A percentile compares a stretch with the other conserved stretches of the same genome.
These are phyloP conservation scores for Saitozyma podzolica DNA, from an alignment of 768 basidiomycete genomes.

Conservation along the genomic window DNA sequence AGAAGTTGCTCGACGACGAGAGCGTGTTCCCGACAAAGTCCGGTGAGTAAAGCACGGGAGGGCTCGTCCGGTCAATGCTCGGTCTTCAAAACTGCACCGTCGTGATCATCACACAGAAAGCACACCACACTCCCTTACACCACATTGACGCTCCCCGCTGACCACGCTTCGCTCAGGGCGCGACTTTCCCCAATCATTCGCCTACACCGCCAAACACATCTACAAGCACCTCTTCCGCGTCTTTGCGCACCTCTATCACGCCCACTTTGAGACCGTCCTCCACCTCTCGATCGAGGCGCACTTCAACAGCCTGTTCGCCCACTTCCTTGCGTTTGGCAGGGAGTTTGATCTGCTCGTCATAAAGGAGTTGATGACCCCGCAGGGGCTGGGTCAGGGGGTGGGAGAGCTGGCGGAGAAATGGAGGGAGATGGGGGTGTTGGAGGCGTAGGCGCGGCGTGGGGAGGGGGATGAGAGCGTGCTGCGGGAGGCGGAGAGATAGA, in stretches of 20 bases:
- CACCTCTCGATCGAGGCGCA: slow-evolving; percentile 86
- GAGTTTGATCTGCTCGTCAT: slow-evolving; percentile 89
- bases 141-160: too few relatives aligned
- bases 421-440: slow-evolving; percentile 86
- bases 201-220: slow-evolving; percentile 82
- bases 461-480: too few relatives aligned
- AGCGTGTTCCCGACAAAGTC: slow-evolving; percentile 91
- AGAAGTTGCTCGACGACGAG: slow-evolving; percentile 91
- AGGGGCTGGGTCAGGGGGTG: slow-evolving; percentile 58
- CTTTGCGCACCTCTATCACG: slow-evolving; percentile 95
- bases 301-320: slow-evolving; percentile 96
- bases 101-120: too few relatives aligned
- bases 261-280: slow-evolving; percentile 80
- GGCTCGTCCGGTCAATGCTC: too few relatives aligned
- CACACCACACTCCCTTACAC: too few relatives aligned
- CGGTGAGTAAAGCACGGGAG: slow-evolving; percentile 58
- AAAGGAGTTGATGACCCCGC: slow-evolving; percentile 69
- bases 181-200: slow-evolving; percentile 82
- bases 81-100: too few relatives aligned
- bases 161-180: slow-evolving; percentile 63
- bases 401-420: slow-evolving; percentile 84
- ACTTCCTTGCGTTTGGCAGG: slow-evolving; percentile 91
- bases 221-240: slow-evolving; percentile 96
- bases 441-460: slow-evolving; percentile 44
- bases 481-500: too few relatives aligned